These are phyloP conservation scores for Fibroporia radiculosa DNA, from an alignment of 768 basidiomycete species.

Conservation along the genomic window DNA sequence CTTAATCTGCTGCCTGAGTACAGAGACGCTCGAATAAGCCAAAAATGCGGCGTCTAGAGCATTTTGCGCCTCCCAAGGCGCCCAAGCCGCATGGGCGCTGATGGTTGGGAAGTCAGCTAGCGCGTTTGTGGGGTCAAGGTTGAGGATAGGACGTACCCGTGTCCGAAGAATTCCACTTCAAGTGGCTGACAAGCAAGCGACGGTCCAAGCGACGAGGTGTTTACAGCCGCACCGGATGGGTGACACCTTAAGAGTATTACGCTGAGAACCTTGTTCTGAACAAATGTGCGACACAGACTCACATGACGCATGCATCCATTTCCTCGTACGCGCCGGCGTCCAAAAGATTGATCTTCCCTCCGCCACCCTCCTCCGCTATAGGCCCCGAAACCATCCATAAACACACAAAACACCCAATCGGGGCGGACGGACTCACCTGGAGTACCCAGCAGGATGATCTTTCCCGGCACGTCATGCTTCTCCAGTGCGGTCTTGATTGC, in stretches of 20 bases:
- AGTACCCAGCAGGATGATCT: conserved; percentile 68
- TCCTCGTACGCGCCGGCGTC: conserved; percentile 70
- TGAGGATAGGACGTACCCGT: conserved; percentile 62
- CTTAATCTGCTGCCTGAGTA: conserved; percentile 80
- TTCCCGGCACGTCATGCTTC: conserved; percentile 55
- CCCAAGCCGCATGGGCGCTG: conserved; percentile 73
- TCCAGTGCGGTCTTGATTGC: conserved; percentile 64
- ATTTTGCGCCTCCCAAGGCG: conserved; percentile 84
- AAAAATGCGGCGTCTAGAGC: conserved; percentile 85
- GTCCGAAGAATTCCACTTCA: conserved; percentile 66
- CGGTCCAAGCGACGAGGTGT: conserved; percentile 43
- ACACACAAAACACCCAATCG: not conserved
- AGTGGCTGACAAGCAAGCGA: conserved; percentile 60
- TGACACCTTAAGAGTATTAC: conserved; percentile 49
- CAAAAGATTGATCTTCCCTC: conserved; percentile 69
- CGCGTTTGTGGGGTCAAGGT: not conserved
- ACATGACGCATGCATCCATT: conserved; percentile 82
- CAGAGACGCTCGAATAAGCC: conserved; percentile 72
- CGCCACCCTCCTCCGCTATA: conserved; percentile 73
- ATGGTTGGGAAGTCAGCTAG: conserved; percentile 1
- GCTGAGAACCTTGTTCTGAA: not conserved
- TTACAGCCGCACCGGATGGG: conserved; percentile 47
- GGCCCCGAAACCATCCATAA: not conserved
- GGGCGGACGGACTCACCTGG: conserved; percentile 32
- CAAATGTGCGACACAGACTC: conserved; percentile 5